phyloP scores from a whole-genome alignment of 1,284 basidiomycete genomes.

The Irpex sp. region DNA sequence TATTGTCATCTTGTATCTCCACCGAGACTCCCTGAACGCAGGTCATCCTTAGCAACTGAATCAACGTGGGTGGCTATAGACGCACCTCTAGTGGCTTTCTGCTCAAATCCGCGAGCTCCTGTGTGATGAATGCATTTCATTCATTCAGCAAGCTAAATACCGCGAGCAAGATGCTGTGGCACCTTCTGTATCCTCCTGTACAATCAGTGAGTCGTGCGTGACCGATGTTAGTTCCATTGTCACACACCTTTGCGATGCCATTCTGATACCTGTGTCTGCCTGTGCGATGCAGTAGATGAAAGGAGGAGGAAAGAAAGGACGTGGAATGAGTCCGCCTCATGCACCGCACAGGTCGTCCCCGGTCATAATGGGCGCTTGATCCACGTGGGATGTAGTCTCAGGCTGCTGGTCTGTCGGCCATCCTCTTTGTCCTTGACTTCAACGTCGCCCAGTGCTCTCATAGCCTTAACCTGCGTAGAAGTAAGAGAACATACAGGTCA shows the following conservation, averaged over 20 bases:
- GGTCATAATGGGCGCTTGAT: too few relatives aligned
- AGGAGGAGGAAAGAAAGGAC: neutral
- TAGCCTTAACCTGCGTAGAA: too few relatives aligned
- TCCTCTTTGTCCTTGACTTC: too few relatives aligned
- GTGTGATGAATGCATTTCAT: neutral
- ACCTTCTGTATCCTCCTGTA: constrained; percentile 71
- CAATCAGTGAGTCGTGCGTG: constrained; percentile 1
- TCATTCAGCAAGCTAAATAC: constrained; percentile 2
- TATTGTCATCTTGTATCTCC: constrained; percentile 66
- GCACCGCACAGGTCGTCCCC: too few relatives aligned
- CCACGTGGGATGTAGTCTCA: too few relatives aligned
- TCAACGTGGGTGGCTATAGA: neutral
- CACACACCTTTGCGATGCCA: constrained; percentile 58
- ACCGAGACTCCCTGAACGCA: constrained; percentile 53
- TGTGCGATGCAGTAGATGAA: neutral
- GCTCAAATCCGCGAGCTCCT: constrained; percentile 64
- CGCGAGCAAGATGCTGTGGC: constrained; percentile 9
- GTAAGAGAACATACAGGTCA: neutral
- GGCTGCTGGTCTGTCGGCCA: too few relatives aligned
- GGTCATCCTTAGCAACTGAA: neutral
- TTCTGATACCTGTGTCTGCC: constrained; percentile 18
- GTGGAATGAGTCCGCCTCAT: neutral
- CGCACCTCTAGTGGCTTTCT: constrained; percentile 60
- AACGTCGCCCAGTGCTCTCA: too few relatives aligned
- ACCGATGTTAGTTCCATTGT: neutral